Evolutionary conservation across 208 protist genomes (phyloP).

Genomic region (Trypanosoma melophagium): DNA sequence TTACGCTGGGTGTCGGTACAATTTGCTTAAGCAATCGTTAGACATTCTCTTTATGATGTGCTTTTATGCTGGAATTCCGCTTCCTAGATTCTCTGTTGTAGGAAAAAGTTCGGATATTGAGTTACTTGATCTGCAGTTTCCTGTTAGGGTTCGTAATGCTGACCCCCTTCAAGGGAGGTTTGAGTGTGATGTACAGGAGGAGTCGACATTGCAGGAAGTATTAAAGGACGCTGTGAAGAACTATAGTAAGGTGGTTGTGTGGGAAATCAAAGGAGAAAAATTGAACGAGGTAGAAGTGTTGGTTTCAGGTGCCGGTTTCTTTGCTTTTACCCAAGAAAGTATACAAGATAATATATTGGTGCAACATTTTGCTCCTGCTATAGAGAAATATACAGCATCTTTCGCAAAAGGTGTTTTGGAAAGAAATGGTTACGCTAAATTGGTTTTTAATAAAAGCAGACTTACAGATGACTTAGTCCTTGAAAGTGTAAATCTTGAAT

Average conservation of each 20-base stretch:
- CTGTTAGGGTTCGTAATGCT: slow-evolving; percentile 24
- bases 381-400: slow-evolving; percentile 15
- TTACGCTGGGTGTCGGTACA: slow-evolving; percentile 60
- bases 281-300: slow-evolving; percentile 13
- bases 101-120: slow-evolving; percentile 25
- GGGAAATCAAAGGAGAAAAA: slow-evolving; percentile 33
- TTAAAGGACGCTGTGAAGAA: slow-evolving; percentile 21
- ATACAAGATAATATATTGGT: slow-evolving; percentile 9
- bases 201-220: slow-evolving; percentile 14
- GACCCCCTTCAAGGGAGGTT: slow-evolving; percentile 27
- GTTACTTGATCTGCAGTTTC: slow-evolving; percentile 24
- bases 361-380: slow-evolving; percentile 11
- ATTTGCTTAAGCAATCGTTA: slow-evolving; percentile 48
- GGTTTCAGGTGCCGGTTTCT: slow-evolving; percentile 14
- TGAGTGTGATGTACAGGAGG: slow-evolving; percentile 24
- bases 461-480: slow-evolving; percentile 14
- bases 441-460: slow-evolving; percentile 19
- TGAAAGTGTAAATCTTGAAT: slow-evolving; percentile 24
- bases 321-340: slow-evolving; percentile 7
- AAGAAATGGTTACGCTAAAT: slow-evolving; percentile 29
- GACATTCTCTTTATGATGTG: slow-evolving; percentile 80
- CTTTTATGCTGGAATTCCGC: slow-evolving; percentile 60
- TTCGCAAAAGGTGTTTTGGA: slow-evolving; percentile 42
- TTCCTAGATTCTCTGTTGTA: slow-evolving; percentile 62
- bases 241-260: slow-evolving; percentile 42